These are phyloP conservation scores for Medicago arabica DNA, from an alignment of 306 rosid genomes.

Conservation along the genomic window DNA sequence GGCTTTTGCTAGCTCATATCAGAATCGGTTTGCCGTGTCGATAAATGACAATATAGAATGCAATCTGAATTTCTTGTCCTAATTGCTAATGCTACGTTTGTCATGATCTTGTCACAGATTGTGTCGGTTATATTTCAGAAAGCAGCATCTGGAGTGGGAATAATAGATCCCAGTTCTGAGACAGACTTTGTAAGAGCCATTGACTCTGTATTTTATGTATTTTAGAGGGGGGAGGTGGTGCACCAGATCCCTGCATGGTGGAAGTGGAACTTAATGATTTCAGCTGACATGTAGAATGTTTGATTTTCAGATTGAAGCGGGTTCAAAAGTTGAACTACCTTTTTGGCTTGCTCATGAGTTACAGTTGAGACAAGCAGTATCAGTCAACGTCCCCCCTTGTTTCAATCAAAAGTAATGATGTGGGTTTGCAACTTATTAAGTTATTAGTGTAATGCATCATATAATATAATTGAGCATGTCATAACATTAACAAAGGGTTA, in stretches of 20 bases:
- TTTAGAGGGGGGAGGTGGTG: slow-evolving; percentile 36
- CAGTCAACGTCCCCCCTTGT: slow-evolving; percentile 71
- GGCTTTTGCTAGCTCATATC: slow-evolving; percentile 28
- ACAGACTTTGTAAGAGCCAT: slow-evolving; percentile 65
- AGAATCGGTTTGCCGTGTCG: slow-evolving; percentile 1
- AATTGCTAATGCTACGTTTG: slow-evolving; percentile 7
- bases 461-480: slow-evolving; percentile 9
- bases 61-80: slow-evolving; percentile 31
- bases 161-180: slow-evolving; percentile 88
- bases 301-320: slow-evolving; percentile 79
- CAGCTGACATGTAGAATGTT: slow-evolving; percentile 42
- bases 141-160: slow-evolving; percentile 82
- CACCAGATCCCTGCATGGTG: slow-evolving; percentile 21
- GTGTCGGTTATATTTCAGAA: slow-evolving; percentile 78
- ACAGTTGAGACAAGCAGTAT: slow-evolving; percentile 73
- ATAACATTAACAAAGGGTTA: slow-evolving; percentile 21
- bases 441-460: slow-evolving; percentile 31
- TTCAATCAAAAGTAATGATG: slow-evolving; percentile 78
- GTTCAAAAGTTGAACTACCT: slow-evolving; percentile 90
- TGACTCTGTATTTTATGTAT: slow-evolving; percentile 14
- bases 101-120: slow-evolving; percentile 50
- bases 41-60: slow-evolving; percentile 11
- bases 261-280: slow-evolving; percentile 36
- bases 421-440: slow-evolving; percentile 12
- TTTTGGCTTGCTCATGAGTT: slow-evolving; percentile 95